Base-by-base conservation (phyloP, 352 stramenopile genomes). In the Globisporangium okanoganense region DNA sequence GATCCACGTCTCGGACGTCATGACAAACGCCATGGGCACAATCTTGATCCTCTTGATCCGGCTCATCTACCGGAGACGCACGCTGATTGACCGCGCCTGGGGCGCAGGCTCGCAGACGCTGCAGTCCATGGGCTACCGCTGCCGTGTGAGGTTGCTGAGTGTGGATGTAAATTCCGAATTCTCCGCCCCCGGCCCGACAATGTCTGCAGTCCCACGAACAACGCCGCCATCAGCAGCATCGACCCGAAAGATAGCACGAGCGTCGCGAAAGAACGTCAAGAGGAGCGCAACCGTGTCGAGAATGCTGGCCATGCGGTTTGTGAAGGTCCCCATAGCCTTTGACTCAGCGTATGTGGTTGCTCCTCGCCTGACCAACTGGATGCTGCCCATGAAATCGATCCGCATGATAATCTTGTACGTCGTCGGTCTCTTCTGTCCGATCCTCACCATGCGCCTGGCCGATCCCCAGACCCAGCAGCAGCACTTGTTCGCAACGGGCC, bases 51-150 rank as follows among this genome's bases (percentile, higher is more conserved):
- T 65, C 18, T 27, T 61, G 14, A 27, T 52, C 2, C 40, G 59
- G n/a, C 24, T 65, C 31, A 47, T 51, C 22, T 60, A 48, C 22
- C 40, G 49, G 18, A 44, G 24, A 40, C 12, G 20, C 24, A 48
- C 44, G 29, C 33, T 55, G 10, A 20, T 56, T 1, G 31, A 58
- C 12, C 35, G 48, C 24, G n/a, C 56, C 18, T 44, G 25, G 36
- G 44, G 20, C 9, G 18, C 29, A 40, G 12, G 13, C 8, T 48
- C 36, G 6, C 38, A 47, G 49, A 61, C 56, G 7, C 5, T 60
- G 18, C 59, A 65, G 20, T 65, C 40, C 5, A 55, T 58, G 31
- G 31, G 49, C 14, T 65, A 65, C n/a, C 50, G 41, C 5, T 60
- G 43, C 22, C 31, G 25, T 54, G 22, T 65, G 12, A 52, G 44